Percentiles rank a stretch among this genome's conserved stretches.
Conservation (phyloP, 257 asterid genomes). For the Solanum ahanhuiri region DNA sequence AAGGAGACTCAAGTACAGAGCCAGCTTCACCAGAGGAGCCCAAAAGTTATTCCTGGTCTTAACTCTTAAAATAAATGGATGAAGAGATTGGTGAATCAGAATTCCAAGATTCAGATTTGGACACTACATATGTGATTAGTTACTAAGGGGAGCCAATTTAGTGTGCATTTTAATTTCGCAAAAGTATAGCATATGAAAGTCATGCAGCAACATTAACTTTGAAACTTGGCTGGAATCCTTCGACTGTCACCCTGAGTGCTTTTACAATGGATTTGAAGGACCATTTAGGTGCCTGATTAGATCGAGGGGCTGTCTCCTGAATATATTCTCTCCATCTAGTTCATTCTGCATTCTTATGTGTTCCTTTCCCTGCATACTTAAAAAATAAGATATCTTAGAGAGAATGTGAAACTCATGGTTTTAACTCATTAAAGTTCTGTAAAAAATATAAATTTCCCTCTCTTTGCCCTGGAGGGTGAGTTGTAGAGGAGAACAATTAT, state of each 20-base stretch:
- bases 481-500: background rate
- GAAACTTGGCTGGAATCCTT: constrained; percentile 15
- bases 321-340: constrained; percentile 3
- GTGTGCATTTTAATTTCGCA: background rate
- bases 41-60: background rate
- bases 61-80: constrained; percentile 10
- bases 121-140: background rate
- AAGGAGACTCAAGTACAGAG: constrained; percentile 4
- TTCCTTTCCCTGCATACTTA: background rate
- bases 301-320: constrained; percentile 16
- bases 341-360: background rate
- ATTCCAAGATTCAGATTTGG: background rate
- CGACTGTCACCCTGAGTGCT: constrained; percentile 3
- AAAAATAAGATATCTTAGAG: background rate
- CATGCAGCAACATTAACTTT: constrained; percentile 1
- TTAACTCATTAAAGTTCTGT: background rate
- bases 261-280: constrained; percentile 17
- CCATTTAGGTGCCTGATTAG: constrained; percentile 19
- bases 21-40: constrained; percentile 1
- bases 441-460: background rate
- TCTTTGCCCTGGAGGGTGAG: background rate
- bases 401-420: background rate
- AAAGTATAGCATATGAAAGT: background rate
- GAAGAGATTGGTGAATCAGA: background rate
- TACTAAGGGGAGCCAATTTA: background rate